Base-by-base conservation (phyloP, 768 basidiomycete genomes). In the Candolleomyces aberdarensis region DNA sequence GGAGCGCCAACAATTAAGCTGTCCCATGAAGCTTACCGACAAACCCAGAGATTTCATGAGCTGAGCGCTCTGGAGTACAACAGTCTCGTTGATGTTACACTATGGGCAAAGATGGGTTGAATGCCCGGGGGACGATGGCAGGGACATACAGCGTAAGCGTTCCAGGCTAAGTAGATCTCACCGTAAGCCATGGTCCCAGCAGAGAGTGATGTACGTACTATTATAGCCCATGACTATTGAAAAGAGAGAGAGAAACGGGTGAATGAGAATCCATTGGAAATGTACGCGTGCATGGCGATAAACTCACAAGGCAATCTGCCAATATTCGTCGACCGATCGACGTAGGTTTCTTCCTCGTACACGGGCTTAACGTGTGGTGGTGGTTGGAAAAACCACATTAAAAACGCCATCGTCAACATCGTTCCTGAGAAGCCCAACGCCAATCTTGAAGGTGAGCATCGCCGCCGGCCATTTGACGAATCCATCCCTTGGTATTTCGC, bases 71-170 rank as follows among this genome's bases (percentile, higher is more conserved):
- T 80, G 69, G 11, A 85, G 63, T 19, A 87, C 76, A 19, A 84
- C 73, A 0, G 67, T 71, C 67, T 87, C 84, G 60, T 85, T 74
- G 63, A 87, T 86, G 63, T 80, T 75, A 67, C 86, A 87, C 85
- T 87, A 64, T 4, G 3, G 32, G 5, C 13, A 22, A 36, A n/a
- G 52, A 31, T 54, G 52, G 39, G 52, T 10, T n/a, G 41, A 10
- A 55, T 9, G 13, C n/a, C 40, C 29, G 41, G 31, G 31, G 53
- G 9, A 15, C 3, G 22, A n/a, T 43, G 36, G 40, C 13, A 29
- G 17, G 36, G n/a, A 68, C 78, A 56, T 58, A 85, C 84, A 62
- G 81, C 76, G 66, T 83, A 85, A 3, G 83, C 85, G 64, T 87
- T 86, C 85, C 85, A 87, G 8, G 85, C 85, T 86, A 26, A 36